Conservation (phyloP, 148 eudicot species). For the Mesembryanthemum crystallinum region DNA sequence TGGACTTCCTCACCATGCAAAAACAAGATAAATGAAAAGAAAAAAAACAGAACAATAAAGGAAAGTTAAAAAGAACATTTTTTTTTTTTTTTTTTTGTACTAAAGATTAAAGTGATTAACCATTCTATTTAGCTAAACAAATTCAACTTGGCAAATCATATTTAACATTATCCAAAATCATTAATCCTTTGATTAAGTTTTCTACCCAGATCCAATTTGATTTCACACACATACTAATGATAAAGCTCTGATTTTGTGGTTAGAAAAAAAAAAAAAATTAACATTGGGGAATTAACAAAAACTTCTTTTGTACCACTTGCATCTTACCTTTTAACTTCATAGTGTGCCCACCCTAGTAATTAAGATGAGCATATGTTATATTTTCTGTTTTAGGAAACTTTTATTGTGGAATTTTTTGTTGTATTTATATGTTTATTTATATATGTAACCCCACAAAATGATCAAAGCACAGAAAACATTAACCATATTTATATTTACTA, state of each 20-base stretch:
- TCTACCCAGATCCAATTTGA: not conserved
- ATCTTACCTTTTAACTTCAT: not conserved
- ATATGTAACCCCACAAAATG: conserved; percentile 21
- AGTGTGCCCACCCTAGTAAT: not conserved
- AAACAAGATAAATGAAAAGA: not conserved
- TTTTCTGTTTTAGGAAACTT: conserved; percentile 9
- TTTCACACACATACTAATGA: not conserved
- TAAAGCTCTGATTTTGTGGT: too few relatives aligned
- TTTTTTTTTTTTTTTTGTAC: not conserved
- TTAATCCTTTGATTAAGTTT: not conserved
- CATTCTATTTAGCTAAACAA: too few relatives aligned
- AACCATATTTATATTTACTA: conserved; percentile 4
- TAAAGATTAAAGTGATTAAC: not conserved
- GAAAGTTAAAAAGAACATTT: too few relatives aligned
- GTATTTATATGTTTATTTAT: not conserved
- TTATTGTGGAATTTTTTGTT: not conserved
- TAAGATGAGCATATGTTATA: not conserved
- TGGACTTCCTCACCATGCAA: conserved; percentile 21
- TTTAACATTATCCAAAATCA: conserved; percentile 1
- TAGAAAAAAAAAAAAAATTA: too few relatives aligned
- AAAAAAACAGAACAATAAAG: not conserved
- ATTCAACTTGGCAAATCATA: not conserved
- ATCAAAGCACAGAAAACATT: conserved; percentile 33
- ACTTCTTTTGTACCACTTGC: not conserved
- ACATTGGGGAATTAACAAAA: not conserved